Base-by-base conservation (phyloP, 1,139 yeast genomes). In the Debaryomyces coudertii region DNA sequence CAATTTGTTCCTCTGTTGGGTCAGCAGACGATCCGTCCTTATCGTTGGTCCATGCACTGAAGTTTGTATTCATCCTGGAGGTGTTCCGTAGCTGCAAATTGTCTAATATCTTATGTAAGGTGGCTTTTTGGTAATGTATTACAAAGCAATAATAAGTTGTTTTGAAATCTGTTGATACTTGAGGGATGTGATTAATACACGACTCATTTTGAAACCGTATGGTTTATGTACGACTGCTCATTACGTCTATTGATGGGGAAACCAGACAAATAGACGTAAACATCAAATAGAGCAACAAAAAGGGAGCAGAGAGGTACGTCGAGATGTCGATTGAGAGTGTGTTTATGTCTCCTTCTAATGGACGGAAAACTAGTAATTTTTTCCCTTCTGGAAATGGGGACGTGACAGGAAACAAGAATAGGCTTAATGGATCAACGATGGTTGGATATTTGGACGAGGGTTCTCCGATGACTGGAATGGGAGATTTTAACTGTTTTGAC, bases 1-100 rank as follows among this genome's bases (percentile, higher is more conserved):
- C 73, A 40, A 68, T 62, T 38, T 53, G 63, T 28, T 57, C 63
- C 35, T 53, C 61, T n/a, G 48, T 47, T 40, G 49, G 50, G 35
- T 49, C 53, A 4, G 49, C 33, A 23, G 39, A 51, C 20, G 50
- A 44, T n/a, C 51, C 53, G 36, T 53, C 56, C 47, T 60, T 60
- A 30, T 57, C 65, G 46, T 53, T 55, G 36, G 55, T 48, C 66
- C 68, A 64, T 28, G 61, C 44, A n/a, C 57, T 52, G 46, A 57
- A 63, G 45, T 60, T 55, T 2, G 62, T 44, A 48, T 64, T 65
- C 69, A 64, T 65, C 39, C 37, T 31, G 41, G 20, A 12, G 33
- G 33, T 20, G 30, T 8, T 42, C 31, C 37, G 22, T 41, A 40
- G 43, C 34, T 45, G 36, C 40, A 41, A 40, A 30, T 45, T 43